Percentiles rank a stretch among this genome's conserved stretches.
These are phyloP conservation scores for Calcarisporium arbuscula DNA, from an alignment of 2,329 filamentous ascomycete species.

Conservation along the genomic window DNA sequence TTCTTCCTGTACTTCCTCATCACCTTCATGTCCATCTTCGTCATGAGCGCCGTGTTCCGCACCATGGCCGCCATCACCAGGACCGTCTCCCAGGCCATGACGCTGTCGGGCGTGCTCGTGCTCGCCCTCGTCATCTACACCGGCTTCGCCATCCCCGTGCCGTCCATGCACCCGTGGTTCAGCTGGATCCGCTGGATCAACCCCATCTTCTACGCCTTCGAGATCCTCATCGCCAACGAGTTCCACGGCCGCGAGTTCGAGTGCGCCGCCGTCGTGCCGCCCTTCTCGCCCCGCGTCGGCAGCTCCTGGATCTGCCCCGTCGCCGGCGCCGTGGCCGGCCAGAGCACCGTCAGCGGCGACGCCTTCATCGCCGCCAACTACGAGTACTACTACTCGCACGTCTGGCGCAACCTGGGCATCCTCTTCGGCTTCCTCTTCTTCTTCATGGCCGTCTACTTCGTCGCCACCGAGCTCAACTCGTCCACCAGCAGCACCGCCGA, in stretches of 20 bases:
- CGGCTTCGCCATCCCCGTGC: slow-evolving; percentile 45
- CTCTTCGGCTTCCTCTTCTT: slow-evolving; percentile 56
- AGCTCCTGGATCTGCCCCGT: slow-evolving; percentile 47
- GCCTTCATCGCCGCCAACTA: slow-evolving; percentile 52
- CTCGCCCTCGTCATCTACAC: slow-evolving; percentile 56
- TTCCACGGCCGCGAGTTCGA: slow-evolving; percentile 51
- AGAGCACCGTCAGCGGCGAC: slow-evolving; percentile 51
- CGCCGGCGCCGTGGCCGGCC: slow-evolving; percentile 48
- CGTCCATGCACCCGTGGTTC: slow-evolving; percentile 65
- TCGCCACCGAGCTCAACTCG: slow-evolving; percentile 59
- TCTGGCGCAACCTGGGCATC: slow-evolving; percentile 66
- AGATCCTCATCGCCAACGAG: slow-evolving; percentile 67
- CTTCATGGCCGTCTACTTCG: slow-evolving; percentile 58
- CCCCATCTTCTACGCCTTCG: slow-evolving; percentile 68
- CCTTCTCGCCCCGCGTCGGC: slow-evolving; percentile 35
- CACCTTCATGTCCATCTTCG: slow-evolving; percentile 59
- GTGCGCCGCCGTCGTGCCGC: slow-evolving; percentile 47
- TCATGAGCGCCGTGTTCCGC: slow-evolving; percentile 72
- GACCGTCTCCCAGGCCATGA: slow-evolving; percentile 54
- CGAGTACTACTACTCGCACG: slow-evolving; percentile 48
- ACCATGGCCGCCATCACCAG: slow-evolving; percentile 65
- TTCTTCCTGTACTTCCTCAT: slow-evolving; percentile 77
- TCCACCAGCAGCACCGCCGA: slow-evolving; percentile 58
- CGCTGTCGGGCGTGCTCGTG: slow-evolving; percentile 46
- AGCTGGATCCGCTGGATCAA: slow-evolving; percentile 72